Base-by-base conservation (phyloP, 768 basidiomycete genomes). In the Paxillus ammoniavirescens region DNA sequence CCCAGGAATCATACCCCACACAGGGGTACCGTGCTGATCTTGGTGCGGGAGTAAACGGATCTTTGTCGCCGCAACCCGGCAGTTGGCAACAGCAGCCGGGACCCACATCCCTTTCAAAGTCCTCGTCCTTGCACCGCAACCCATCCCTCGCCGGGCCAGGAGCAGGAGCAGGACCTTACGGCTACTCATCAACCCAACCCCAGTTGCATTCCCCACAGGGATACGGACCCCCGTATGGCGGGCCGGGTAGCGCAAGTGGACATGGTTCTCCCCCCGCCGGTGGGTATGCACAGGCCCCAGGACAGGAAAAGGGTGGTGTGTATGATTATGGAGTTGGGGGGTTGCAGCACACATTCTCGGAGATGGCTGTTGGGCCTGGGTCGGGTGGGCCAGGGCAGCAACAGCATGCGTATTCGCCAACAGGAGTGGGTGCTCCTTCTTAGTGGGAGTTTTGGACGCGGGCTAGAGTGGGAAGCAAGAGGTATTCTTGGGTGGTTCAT, bases 321-420 rank as follows among this genome's bases (percentile, higher is more conserved):
- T 65, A 65, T 31, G 65, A 69, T 26, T 59, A 61, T n/a, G 55
- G 56, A 18, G 58, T 65, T 17, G 65, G 57, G 41, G 30, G 45
- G 12, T 38, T 71, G 35, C 65, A 69, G 46, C 59, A 68, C 21
- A 68, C 70, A 4, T 68, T 71, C 41, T 66, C 68, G 49, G 70
- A 62, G 37, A 71, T 69, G 65, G 55, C 21, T 30, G 57, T 71
- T 35, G 61, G 55, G 13, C 36, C 63, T 42, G 64, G 60, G 35
- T 8, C 58, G 18, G 66, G 47, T 28, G 54, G 50, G 15, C 47
- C 52, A 8, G 33, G 46, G 3, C 43, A 28, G 26, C 66, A 61
- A 38, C 62, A 66, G 40, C 62, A 59, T 4, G 42, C 62, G 30
- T 65, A 67, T 30, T 53, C 55, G 53, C 57, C 63, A 37, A 50